Base-by-base conservation (phyloP, 768 basidiomycete species). In the Trametes villosa region DNA sequence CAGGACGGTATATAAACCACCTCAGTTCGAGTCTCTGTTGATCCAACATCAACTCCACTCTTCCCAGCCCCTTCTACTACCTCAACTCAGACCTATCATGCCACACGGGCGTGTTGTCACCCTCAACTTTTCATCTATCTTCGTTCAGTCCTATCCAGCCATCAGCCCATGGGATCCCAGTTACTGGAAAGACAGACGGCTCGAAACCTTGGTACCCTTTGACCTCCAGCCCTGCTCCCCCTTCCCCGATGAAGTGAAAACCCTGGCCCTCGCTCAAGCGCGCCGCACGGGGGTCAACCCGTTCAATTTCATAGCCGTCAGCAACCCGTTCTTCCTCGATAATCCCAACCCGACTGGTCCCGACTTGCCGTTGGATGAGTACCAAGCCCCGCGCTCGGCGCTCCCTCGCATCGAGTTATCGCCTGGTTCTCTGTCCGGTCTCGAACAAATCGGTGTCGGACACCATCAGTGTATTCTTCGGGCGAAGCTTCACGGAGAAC, bases 281-380 rank as follows among this genome's bases (percentile, higher is more conserved):
- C 17, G n/a, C 4, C 47, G 15, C 8, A 29, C 51, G 2, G 50
- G 42, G 2, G 9, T 53, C 17, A 58, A 63, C 44, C 57, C 62
- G 1, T 45, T 59, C 20, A 20, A 34, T 30, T 22, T 42, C 30
- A 41, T 20, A 26, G 58, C 52, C 24, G 47, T 57, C 24, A 48
- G n/a, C 12, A 59, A 63, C 22, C 56, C 57, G 5, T 57, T 53
- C 9, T 24, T 49, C 8, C 31, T 29, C 26, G 61, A 58, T 13
- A 29, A 38, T 6, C 31, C 31, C 4, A 13, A 11, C 13, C n/a
- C 22, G 9, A 2, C 20, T 17, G 29, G n/a, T 12, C 24, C n/a
- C 9, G 11, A 17, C 20, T 17, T 26, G 4, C 17, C 29, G 4
- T n/a, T 18, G 15, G n/a, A 31, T 6, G 30, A 20, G 18, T 30